Conservation (phyloP, 495 filamentous ascomycete species). For the Geoglossum glabrum region DNA sequence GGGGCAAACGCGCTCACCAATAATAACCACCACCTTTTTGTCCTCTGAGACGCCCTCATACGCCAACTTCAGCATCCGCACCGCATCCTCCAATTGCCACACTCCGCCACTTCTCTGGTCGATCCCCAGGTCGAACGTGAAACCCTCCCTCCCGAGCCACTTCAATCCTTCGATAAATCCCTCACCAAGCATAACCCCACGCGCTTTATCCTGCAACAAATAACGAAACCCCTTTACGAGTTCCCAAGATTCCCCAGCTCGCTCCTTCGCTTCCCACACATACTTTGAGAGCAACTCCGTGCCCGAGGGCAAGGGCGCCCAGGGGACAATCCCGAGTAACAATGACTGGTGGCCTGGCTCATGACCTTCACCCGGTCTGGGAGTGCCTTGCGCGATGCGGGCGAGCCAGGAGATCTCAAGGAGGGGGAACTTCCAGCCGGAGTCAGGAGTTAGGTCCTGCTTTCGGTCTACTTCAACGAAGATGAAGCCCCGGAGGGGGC, state of each 20-base stretch:
- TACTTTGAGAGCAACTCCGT: slow-evolving; percentile 27
- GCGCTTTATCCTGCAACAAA: slow-evolving; percentile 55
- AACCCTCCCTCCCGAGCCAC: slow-evolving; percentile 37
- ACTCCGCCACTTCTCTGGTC: slow-evolving; percentile 49
- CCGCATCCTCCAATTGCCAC: slow-evolving; percentile 49
- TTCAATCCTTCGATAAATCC: slow-evolving; percentile 49
- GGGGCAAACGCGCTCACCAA: slow-evolving; percentile 34
- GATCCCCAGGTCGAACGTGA: slow-evolving; percentile 64
- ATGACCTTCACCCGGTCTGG: slow-evolving; percentile 40
- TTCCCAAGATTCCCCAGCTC: slow-evolving; percentile 19
- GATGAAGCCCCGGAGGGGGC: slow-evolving; percentile 41
- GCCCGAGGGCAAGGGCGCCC: slow-evolving; percentile 57
- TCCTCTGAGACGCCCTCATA: slow-evolving; percentile 36
- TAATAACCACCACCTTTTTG: slow-evolving; percentile 40
- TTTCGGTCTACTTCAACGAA: slow-evolving; percentile 67
- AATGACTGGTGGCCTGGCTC: slow-evolving; percentile 24
- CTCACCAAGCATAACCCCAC: slow-evolving; percentile 35
- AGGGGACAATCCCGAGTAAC: slow-evolving; percentile 51
- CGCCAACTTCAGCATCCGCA: slow-evolving; percentile 47
- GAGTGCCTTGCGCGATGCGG: slow-evolving; percentile 38
- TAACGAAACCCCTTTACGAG: slow-evolving; percentile 53
- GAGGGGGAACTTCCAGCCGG: slow-evolving; percentile 39
- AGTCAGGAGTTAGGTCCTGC: slow-evolving; percentile 21
- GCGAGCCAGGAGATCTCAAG: slow-evolving; percentile 47
- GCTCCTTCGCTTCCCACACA: slow-evolving; percentile 22